Conservation (phyloP, 768 basidiomycete genomes). For the Zangia roseola region DNA sequence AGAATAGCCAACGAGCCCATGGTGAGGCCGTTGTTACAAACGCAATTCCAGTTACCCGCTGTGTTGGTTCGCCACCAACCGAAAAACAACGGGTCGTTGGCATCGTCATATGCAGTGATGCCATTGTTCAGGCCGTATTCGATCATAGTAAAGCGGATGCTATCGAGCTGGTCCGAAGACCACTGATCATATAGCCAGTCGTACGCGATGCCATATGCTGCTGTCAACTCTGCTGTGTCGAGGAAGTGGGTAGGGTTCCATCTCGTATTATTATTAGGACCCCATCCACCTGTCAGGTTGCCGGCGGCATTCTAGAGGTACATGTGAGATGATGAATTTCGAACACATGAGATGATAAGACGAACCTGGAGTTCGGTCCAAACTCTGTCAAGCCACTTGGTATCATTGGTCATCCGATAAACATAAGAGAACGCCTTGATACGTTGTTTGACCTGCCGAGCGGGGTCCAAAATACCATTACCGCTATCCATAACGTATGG, state of each 20-base stretch:
- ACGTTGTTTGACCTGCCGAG: slow-evolving; percentile 85
- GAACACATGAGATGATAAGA: slow-evolving; percentile 10
- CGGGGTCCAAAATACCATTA: slow-evolving; percentile 89
- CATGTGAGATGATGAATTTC: neutral
- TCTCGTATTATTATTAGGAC: slow-evolving; percentile 53
- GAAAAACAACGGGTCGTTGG: slow-evolving; percentile 33
- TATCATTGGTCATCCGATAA: slow-evolving; percentile 89
- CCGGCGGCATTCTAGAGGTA: slow-evolving; percentile 64
- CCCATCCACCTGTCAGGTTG: slow-evolving; percentile 64
- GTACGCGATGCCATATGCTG: slow-evolving; percentile 90
- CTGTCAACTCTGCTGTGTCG: slow-evolving; percentile 85
- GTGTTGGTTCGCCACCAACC: slow-evolving; percentile 81
- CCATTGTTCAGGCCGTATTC: slow-evolving; percentile 75
- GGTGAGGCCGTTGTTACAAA: slow-evolving; percentile 88
- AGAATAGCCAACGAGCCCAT: slow-evolving; percentile 89
- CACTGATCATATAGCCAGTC: slow-evolving; percentile 94
- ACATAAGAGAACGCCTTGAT: slow-evolving; percentile 92
- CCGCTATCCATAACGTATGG: slow-evolving; percentile 73
- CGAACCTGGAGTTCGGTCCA: slow-evolving; percentile 81
- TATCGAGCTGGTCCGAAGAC: slow-evolving; percentile 66
- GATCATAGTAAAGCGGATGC: slow-evolving; percentile 72
- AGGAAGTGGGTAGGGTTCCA: slow-evolving; percentile 96
- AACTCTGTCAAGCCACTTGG: slow-evolving; percentile 83
- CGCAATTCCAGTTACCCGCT: slow-evolving; percentile 98
- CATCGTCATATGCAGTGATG: slow-evolving; percentile 46